These are phyloP conservation scores for Euryodendron excelsum DNA, from an alignment of 148 eudicot genomes.

Conservation along the genomic window DNA sequence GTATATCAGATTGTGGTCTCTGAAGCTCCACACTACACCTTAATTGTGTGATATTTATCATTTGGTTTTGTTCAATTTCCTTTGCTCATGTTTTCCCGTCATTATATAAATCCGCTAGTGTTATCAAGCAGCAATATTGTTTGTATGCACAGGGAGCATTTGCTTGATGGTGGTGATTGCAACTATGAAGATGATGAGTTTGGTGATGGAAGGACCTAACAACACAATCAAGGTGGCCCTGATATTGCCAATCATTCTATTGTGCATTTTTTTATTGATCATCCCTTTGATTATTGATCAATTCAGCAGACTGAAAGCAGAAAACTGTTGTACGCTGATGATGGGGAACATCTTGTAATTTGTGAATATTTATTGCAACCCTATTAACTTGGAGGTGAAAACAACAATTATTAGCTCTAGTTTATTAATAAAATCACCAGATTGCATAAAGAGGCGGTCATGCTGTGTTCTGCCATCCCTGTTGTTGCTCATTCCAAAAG, in stretches of 20 bases:
- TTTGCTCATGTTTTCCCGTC: no score
- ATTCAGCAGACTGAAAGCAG: background rate
- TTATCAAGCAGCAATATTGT: background rate
- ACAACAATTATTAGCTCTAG: background rate
- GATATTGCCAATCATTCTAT: background rate
- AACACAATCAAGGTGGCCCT: background rate
- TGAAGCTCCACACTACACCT: background rate
- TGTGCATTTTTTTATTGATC: background rate
- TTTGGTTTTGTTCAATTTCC: background rate
- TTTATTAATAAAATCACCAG: background rate
- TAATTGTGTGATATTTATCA: background rate
- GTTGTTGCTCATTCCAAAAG: background rate
- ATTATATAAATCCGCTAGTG: background rate
- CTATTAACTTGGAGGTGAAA: background rate
- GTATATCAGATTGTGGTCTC: background rate
- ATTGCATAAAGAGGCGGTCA: background rate
- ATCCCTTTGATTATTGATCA: background rate
- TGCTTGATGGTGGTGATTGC: constrained; percentile 38
- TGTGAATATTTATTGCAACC: background rate
- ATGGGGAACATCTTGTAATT: background rate
- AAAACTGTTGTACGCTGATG: background rate
- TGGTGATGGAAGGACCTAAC: constrained; percentile 21
- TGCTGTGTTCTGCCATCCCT: background rate
- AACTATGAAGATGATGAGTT: constrained; percentile 36
- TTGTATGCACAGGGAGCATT: constrained; percentile 38